Evolutionary conservation across 495 filamentous ascomycete genomes (phyloP).

Genomic region (Opeltia flavorubescens): DNA sequence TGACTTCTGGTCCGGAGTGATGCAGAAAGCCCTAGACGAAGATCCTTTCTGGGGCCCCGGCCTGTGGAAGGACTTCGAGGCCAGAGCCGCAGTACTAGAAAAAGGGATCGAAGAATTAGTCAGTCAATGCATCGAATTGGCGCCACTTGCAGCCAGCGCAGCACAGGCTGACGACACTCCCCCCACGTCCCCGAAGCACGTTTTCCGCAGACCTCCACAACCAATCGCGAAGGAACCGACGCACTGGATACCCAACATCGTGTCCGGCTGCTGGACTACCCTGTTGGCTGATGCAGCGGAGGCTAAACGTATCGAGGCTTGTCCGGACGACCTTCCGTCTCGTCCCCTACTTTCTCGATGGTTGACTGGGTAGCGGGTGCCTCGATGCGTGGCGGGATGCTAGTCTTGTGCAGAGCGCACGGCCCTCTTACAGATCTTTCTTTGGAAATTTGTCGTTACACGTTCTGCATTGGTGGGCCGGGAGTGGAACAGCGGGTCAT

Average conservation of each 20-base stretch:
- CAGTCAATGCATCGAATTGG: slow-evolving; percentile 36
- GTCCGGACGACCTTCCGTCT: not conserved
- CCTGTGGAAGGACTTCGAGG: slow-evolving; percentile 40
- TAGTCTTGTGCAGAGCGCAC: too few species aligned
- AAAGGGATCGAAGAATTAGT: slow-evolving; percentile 40
- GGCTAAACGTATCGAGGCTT: not conserved
- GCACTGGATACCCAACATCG: slow-evolving; percentile 10
- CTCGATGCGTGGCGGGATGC: too few species aligned
- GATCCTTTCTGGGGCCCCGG: slow-evolving; percentile 44
- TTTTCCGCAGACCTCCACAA: not conserved
- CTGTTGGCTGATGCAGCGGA: slow-evolving; percentile 7
- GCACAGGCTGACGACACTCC: not conserved
- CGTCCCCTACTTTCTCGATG: not conserved
- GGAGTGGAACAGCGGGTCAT: too few species aligned
- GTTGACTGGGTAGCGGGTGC: too few species aligned
- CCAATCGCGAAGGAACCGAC: slow-evolving; percentile 1
- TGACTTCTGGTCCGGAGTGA: slow-evolving; percentile 38
- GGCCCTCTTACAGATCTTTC: too few species aligned
- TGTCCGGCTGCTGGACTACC: slow-evolving; percentile 9
- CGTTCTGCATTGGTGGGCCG: too few species aligned
- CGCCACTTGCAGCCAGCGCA: not conserved
- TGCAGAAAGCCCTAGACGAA: slow-evolving; percentile 36
- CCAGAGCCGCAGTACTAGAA: slow-evolving; percentile 35
- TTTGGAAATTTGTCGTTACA: too few species aligned
- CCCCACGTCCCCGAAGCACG: not conserved